Evolutionary conservation across 2,329 filamentous ascomycete genomes (phyloP).

Genomic region (Sclerotinia sclerotiorum): DNA sequence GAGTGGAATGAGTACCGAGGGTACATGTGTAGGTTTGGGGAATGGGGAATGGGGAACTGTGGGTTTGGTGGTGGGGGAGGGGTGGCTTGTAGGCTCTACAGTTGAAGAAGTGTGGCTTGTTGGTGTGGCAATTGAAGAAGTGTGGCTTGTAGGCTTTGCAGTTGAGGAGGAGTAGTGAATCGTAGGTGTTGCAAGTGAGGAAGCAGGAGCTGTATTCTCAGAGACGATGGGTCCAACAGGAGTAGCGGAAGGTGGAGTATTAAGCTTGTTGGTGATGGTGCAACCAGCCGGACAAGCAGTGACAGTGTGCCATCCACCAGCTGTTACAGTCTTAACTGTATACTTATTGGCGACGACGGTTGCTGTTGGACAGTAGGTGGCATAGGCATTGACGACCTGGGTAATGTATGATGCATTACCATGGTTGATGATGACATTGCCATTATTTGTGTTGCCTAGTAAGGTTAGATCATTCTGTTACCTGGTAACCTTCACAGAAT

Average conservation of each 20-base stretch:
- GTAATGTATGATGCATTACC: constrained; percentile 14
- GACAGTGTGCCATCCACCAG: constrained; percentile 27
- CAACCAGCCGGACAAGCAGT: constrained; percentile 26
- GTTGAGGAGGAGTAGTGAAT: too few species aligned
- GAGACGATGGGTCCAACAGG: constrained; percentile 3
- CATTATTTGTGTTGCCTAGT: neutral
- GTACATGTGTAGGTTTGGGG: neutral
- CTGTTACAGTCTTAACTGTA: constrained; percentile 22
- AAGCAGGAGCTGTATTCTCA: neutral
- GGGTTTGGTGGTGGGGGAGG: too few species aligned
- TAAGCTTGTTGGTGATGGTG: constrained; percentile 26
- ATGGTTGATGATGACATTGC: neutral
- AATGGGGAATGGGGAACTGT: too few species aligned
- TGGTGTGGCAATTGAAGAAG: neutral
- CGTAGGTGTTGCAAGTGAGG: neutral
- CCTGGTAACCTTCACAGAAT: neutral
- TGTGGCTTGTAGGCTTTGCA: neutral
- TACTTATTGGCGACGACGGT: constrained; percentile 25
- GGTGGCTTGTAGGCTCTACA: too few species aligned
- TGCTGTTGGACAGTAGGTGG: constrained; percentile 25
- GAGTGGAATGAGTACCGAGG: neutral
- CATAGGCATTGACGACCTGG: constrained; percentile 28
- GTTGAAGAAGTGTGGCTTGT: too few species aligned
- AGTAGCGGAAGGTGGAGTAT: constrained; percentile 18
- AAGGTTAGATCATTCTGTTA: neutral